Conservation (phyloP, 768 basidiomycete species). For the Mycena sanguinolenta region DNA sequence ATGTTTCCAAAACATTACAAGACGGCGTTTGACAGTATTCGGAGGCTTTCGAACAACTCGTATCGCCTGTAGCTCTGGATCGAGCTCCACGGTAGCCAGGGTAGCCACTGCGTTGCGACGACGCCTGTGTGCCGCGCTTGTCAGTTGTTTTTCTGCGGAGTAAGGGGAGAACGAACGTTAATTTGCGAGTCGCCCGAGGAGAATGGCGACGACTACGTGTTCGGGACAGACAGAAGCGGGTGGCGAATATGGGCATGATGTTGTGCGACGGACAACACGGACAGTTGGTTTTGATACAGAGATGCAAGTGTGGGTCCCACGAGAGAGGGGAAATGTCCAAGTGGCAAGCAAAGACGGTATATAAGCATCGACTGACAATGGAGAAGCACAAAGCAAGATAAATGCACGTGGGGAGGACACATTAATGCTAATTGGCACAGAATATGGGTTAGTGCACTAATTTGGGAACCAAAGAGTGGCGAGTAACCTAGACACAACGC, state of each 20-base stretch:
- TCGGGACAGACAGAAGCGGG: background rate
- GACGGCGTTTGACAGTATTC: constrained; percentile 41
- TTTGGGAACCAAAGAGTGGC: constrained; percentile 13
- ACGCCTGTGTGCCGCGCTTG: constrained; percentile 7
- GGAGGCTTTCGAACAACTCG: constrained; percentile 16
- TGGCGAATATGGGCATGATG: constrained; percentile 17
- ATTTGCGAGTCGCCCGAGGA: background rate
- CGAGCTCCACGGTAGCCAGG: constrained; percentile 7
- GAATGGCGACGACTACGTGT: constrained; percentile 10
- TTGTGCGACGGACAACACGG: background rate
- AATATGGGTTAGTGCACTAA: background rate
- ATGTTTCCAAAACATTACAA: constrained; percentile 49
- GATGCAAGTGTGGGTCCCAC: background rate
- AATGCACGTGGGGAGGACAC: constrained; percentile 16
- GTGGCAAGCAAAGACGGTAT: constrained; percentile 5
- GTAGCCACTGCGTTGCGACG: background rate
- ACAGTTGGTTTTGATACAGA: background rate
- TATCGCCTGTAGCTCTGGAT: constrained; percentile 20
- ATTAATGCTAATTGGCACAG: constrained; percentile 10
- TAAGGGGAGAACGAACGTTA: constrained; percentile 2
- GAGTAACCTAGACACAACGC: constrained; percentile 22
- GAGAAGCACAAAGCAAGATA: constrained; percentile 16
- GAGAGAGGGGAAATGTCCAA: background rate
- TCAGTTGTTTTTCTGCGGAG: background rate
- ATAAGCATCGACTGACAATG: constrained; percentile 23